Conservation (phyloP, 2,329 filamentous ascomycete species). For the Moelleriella libera region DNA sequence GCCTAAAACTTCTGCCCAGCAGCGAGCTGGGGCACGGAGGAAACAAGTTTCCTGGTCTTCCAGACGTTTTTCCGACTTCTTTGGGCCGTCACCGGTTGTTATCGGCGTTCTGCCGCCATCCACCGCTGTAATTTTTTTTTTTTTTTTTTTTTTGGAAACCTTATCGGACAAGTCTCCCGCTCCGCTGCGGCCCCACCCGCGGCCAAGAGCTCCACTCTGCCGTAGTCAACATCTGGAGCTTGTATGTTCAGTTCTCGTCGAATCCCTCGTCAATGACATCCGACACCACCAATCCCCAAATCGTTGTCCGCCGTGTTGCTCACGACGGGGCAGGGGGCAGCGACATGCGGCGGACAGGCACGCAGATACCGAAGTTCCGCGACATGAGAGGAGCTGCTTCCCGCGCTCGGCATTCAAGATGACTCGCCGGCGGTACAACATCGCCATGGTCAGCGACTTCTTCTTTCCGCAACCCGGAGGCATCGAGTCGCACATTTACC, state of each 20-base stretch:
- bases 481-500: conserved; percentile 96
- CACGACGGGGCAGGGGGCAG: too few relatives aligned
- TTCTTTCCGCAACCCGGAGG: conserved; percentile 97
- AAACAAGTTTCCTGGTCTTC: too few relatives aligned
- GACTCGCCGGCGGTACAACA: conserved; percentile 47
- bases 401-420: conserved; percentile 19
- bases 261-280: too few relatives aligned
- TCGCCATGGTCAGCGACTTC: conserved; percentile 95
- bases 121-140: conserved; percentile 14
- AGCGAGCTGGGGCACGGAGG: not conserved
- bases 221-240: too few relatives aligned
- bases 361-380: not conserved
- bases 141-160: too few relatives aligned
- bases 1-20: not conserved
- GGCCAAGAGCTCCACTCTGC: too few relatives aligned
- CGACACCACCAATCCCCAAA: too few relatives aligned
- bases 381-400: not conserved
- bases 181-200: too few relatives aligned
- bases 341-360: too few relatives aligned
- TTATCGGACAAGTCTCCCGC: not conserved
- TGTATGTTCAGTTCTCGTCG: too few relatives aligned
- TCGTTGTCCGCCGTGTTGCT: too few relatives aligned
- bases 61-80: conserved; percentile 1
- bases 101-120: conserved; percentile 20
- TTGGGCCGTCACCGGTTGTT: conserved; percentile 16